A percentile compares a stretch with the other conserved stretches of the same genome.
Evolutionary conservation across 495 filamentous ascomycete genomes (phyloP).

Genomic region (Recurvomyces mirabilis): DNA sequence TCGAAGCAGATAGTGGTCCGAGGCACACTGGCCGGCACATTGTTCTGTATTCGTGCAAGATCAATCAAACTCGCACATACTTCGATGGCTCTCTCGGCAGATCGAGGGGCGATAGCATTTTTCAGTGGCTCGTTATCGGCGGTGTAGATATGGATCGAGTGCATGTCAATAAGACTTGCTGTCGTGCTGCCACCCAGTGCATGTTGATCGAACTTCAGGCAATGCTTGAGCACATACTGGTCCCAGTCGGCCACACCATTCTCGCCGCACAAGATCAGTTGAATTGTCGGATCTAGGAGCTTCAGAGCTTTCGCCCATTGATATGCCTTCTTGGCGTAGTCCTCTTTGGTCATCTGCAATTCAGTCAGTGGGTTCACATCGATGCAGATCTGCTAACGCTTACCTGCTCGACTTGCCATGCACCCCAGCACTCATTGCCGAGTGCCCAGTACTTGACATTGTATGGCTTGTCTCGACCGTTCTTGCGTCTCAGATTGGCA

Average conservation of each 20-base stretch:
- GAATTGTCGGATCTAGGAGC: conserved; percentile 55
- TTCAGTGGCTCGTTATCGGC: conserved; percentile 40
- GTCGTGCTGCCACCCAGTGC: conserved; percentile 26
- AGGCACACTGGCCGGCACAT: conserved; percentile 43
- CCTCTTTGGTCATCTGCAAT: conserved; percentile 59
- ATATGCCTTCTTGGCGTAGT: conserved; percentile 61
- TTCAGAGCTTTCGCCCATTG: conserved; percentile 78
- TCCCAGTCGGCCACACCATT: conserved; percentile 60
- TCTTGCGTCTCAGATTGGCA: conserved; percentile 63
- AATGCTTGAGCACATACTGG: conserved; percentile 56
- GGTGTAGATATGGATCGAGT: conserved; percentile 61
- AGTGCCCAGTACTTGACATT: conserved; percentile 56
- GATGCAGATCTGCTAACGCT: too few species aligned
- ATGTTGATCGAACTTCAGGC: conserved; percentile 42
- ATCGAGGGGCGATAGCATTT: conserved; percentile 56
- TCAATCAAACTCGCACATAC: conserved; percentile 58
- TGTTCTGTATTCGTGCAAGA: conserved; percentile 59
- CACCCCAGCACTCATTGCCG: conserved; percentile 69
- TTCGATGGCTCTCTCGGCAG: conserved; percentile 64
- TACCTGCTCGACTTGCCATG: conserved; percentile 58
- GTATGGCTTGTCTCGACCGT: conserved; percentile 63
- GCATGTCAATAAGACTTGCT: conserved; percentile 50
- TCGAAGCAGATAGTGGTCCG: conserved; percentile 67
- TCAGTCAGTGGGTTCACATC: too few species aligned
- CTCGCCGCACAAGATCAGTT: conserved; percentile 61